phyloP scores from a whole-genome alignment of 2,329 filamentous ascomycete genomes.

The Teratosphaeria destructans region DNA sequence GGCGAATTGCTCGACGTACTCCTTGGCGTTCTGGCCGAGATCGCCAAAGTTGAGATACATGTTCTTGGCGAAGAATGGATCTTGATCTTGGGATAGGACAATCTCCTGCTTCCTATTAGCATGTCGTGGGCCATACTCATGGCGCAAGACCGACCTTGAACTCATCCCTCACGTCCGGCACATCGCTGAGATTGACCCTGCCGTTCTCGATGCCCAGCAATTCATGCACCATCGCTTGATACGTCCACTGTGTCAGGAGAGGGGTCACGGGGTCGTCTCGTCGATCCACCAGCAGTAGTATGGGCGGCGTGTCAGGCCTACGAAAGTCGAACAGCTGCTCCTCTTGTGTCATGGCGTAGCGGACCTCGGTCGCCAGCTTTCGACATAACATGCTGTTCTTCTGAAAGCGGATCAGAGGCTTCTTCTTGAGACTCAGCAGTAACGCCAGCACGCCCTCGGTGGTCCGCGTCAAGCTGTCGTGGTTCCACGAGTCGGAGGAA shows the following conservation, averaged over 20 bases:
- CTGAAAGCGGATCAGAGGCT: slow-evolving; percentile 84
- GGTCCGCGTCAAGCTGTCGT: slow-evolving; percentile 73
- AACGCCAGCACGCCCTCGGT: slow-evolving; percentile 80
- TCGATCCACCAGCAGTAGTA: slow-evolving; percentile 80
- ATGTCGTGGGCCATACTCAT: background rate
- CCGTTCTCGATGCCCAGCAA: slow-evolving; percentile 88
- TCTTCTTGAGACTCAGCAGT: slow-evolving; percentile 87
- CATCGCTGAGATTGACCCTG: slow-evolving; percentile 72
- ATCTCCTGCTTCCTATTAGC: slow-evolving; percentile 51
- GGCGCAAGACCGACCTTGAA: slow-evolving; percentile 16
- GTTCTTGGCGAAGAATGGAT: slow-evolving; percentile 98
- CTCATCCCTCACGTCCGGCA: slow-evolving; percentile 21
- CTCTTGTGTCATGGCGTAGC: slow-evolving; percentile 89
- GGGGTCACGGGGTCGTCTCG: slow-evolving; percentile 93
- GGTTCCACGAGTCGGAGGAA: slow-evolving; percentile 74
- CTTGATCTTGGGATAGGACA: slow-evolving; percentile 89
- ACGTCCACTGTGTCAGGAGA: slow-evolving; percentile 93
- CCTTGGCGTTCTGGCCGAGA: slow-evolving; percentile 89
- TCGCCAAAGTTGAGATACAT: slow-evolving; percentile 99
- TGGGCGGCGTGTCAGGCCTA: slow-evolving; percentile 86
- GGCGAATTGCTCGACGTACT: slow-evolving; percentile 98
- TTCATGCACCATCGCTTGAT: slow-evolving; percentile 99
- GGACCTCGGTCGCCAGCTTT: slow-evolving; percentile 84
- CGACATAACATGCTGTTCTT: slow-evolving; percentile 83
- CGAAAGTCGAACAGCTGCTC: slow-evolving; percentile 95